Percentiles rank a stretch among this genome's conserved stretches.
Conservation (phyloP, 108 stramenopile genomes). For the Epipyxis sp. region DNA sequence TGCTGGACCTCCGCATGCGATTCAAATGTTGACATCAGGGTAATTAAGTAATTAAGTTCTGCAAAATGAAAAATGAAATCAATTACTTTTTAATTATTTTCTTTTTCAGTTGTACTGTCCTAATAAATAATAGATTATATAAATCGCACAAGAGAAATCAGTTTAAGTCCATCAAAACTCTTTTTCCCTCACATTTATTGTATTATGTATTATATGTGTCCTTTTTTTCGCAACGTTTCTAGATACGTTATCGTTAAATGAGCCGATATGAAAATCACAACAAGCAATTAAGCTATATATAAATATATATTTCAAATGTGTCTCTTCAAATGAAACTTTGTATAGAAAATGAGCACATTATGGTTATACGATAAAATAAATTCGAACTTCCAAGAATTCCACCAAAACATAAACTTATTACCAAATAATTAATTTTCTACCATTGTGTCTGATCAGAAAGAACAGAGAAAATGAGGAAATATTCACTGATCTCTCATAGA, state of each 20-base stretch:
- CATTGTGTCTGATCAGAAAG: neutral
- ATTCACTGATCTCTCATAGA: neutral
- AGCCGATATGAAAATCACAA: neutral
- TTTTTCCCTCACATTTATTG: neutral
- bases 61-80: too few relatives aligned
- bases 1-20: too few relatives aligned
- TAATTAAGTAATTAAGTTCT: too few relatives aligned
- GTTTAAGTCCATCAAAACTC: neutral
- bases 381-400: neutral
- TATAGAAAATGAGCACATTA: neutral
- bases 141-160: neutral
- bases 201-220: neutral
- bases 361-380: neutral
- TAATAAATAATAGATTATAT: neutral
- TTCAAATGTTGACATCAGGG: too few relatives aligned
- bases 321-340: neutral
- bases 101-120: neutral
- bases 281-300: neutral
- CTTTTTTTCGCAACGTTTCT: neutral
- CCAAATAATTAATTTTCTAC: neutral
- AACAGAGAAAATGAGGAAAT: neutral
- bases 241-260: neutral
- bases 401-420: neutral
- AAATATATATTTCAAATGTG: neutral
- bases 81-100: neutral